phyloP scores from a whole-genome alignment of 805 yeast species.

The Candida ipomoeae region DNA sequence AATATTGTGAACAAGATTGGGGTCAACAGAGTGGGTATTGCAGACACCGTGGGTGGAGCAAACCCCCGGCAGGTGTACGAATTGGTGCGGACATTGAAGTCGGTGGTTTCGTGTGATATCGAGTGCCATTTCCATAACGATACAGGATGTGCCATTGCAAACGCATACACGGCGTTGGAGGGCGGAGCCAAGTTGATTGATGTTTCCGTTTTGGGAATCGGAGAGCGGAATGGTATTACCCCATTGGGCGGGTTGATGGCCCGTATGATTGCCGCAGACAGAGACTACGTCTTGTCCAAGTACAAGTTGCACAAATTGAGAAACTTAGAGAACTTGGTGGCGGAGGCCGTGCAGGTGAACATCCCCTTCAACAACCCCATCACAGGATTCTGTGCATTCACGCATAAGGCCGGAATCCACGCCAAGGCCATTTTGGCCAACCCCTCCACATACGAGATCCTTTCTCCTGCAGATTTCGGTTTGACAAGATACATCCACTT shows the following conservation, averaged over 20 bases:
- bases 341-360: constrained; percentile 95
- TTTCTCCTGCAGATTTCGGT: constrained; percentile 93
- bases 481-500: constrained; percentile 94
- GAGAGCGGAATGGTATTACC: constrained; percentile 98
- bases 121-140: constrained; percentile 99
- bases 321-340: constrained; percentile 92
- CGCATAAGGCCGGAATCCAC: constrained; percentile 99
- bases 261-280: constrained; percentile 97
- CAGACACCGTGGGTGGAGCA: constrained; percentile 98
- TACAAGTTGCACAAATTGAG: constrained; percentile 94
- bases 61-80: constrained; percentile 99
- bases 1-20: constrained; percentile 96
- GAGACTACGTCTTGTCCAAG: constrained; percentile 91
- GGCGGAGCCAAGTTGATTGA: constrained; percentile 96
- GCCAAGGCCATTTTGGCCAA: constrained; percentile 98
- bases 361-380: constrained; percentile 98
- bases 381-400: constrained; percentile 98
- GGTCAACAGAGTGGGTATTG: constrained; percentile 98
- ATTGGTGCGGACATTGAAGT: constrained; percentile 85
- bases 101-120: constrained; percentile 93
- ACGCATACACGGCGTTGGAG: constrained; percentile 96
- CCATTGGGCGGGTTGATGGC: constrained; percentile 99
- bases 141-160: constrained; percentile 98
- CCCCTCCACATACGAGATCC: constrained; percentile 97
- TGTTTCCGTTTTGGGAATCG: constrained; percentile 94